A percentile compares a stretch with the other conserved stretches of the same genome.
These are phyloP conservation scores for Cymodocea nodosa DNA, from an alignment of 116 monocot species.

Conservation along the genomic window DNA sequence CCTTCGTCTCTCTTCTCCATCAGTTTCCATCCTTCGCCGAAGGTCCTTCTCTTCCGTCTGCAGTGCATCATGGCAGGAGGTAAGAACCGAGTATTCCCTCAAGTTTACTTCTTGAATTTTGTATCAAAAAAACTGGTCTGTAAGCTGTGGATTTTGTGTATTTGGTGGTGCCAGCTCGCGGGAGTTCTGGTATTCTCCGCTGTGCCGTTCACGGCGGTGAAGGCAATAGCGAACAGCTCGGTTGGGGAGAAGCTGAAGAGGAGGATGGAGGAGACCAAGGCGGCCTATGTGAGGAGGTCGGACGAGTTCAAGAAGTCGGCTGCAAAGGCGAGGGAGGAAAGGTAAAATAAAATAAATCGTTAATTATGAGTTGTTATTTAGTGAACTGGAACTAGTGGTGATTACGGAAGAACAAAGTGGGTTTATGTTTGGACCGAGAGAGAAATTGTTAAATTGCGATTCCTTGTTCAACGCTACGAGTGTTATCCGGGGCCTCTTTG, in stretches of 20 bases:
- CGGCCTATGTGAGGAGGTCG: conserved; percentile 20
- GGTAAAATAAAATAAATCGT: conserved; percentile 2
- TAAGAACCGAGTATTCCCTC: neutral
- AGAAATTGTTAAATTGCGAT: too few species aligned
- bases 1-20: neutral
- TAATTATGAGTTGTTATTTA: neutral
- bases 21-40: neutral
- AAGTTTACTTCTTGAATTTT: neutral
- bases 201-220: conserved; percentile 85
- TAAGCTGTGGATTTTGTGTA: too few species aligned
- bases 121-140: too few species aligned
- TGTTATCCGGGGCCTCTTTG: too few species aligned
- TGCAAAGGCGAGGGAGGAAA: conserved; percentile 15
- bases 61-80: neutral
- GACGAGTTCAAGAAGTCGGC: conserved; percentile 8
- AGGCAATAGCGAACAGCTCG: conserved; percentile 83
- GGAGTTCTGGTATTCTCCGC: conserved; percentile 90
- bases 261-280: conserved; percentile 65
- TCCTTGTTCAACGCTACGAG: too few species aligned
- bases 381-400: too few species aligned
- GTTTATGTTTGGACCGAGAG: too few species aligned
- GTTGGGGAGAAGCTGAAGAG: conserved; percentile 53
- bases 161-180: conserved; percentile 27
- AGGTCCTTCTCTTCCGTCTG: too few species aligned
- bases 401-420: too few species aligned